These are phyloP conservation scores for Fusarium avenaceum DNA, from an alignment of 2,329 filamentous ascomycete species.

Conservation along the genomic window DNA sequence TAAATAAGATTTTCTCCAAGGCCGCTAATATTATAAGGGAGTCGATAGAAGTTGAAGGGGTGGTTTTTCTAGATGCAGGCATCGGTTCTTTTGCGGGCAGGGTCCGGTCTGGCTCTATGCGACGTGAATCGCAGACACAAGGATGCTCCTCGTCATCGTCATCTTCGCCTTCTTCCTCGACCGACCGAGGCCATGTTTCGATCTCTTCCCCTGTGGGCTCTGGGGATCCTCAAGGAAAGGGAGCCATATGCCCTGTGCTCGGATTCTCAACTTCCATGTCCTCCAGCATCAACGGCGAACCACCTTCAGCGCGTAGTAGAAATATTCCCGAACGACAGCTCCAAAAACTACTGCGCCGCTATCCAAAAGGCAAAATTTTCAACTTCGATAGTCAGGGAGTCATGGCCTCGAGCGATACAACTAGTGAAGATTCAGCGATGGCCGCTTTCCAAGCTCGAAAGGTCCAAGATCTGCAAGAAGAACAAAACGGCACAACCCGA, in stretches of 20 bases:
- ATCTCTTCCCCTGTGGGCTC: conserved; percentile 29
- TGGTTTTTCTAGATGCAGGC: conserved; percentile 53
- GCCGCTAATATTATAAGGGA: conserved; percentile 61
- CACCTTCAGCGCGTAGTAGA: conserved; percentile 2
- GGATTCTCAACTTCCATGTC: conserved; percentile 55
- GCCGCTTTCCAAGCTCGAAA: conserved; percentile 3
- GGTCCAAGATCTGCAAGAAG: neutral
- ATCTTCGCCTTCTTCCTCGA: conserved; percentile 13
- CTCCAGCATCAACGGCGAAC: conserved; percentile 53
- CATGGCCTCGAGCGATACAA: conserved; percentile 51
- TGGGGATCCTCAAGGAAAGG: conserved; percentile 43
- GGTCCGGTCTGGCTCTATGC: conserved; percentile 5
- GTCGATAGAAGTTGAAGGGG: conserved; percentile 58
- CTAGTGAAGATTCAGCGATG: conserved; percentile 44
- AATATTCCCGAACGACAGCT: conserved; percentile 17
- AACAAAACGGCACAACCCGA: neutral
- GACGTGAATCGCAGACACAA: neutral
- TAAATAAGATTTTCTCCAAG: conserved; percentile 55
- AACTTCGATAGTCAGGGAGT: conserved; percentile 58
- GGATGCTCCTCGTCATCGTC: conserved; percentile 22
- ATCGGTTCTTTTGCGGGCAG: conserved; percentile 39
- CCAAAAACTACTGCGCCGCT: conserved; percentile 49
- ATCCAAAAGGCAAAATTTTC: conserved; percentile 63
- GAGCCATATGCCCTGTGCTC: conserved; percentile 51
- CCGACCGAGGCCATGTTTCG: neutral